Conservation (phyloP, 2,329 filamentous ascomycete genomes). For the Trichoderma sp. region DNA sequence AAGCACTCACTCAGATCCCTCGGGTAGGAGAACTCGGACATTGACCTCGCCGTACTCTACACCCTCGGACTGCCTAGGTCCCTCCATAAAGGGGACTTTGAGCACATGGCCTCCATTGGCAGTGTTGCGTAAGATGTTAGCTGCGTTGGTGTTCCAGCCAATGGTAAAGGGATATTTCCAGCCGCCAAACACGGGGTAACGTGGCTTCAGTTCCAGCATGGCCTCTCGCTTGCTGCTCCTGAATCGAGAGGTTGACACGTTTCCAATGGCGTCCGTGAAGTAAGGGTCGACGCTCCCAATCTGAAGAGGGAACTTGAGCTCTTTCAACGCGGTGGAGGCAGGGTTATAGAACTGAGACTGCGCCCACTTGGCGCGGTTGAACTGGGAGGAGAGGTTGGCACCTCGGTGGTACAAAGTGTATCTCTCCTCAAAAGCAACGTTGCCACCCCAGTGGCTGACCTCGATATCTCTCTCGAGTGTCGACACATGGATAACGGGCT, state of each 20-base stretch:
- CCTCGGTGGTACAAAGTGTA: constrained; percentile 86
- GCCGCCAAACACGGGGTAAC: constrained; percentile 93
- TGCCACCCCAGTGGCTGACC: constrained; percentile 97
- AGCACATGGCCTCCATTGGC: constrained; percentile 72
- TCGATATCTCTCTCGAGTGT: constrained; percentile 86
- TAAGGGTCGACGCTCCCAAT: constrained; percentile 83
- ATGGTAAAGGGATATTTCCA: constrained; percentile 98
- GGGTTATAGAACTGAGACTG: constrained; percentile 71
- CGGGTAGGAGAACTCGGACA: constrained; percentile 80
- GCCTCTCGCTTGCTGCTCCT: constrained; percentile 72
- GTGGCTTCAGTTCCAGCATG: constrained; percentile 84
- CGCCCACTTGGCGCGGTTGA: constrained; percentile 75
- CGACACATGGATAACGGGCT: constrained; percentile 77
- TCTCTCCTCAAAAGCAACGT: constrained; percentile 89
- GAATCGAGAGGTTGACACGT: constrained; percentile 92
- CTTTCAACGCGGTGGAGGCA: constrained; percentile 73
- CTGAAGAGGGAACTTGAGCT: constrained; percentile 74
- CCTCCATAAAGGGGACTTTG: constrained; percentile 89
- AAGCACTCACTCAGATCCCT: constrained; percentile 72
- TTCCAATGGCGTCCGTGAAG: constrained; percentile 94
- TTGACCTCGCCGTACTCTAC: constrained; percentile 79
- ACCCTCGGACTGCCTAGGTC: constrained; percentile 80
- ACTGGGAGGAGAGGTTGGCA: constrained; percentile 69
- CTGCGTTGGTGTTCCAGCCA: constrained; percentile 88
- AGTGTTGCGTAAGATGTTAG: constrained; percentile 68